phyloP scores from a whole-genome alignment of 2,329 filamentous ascomycete species.

The Purpureocillium lavendulum region DNA sequence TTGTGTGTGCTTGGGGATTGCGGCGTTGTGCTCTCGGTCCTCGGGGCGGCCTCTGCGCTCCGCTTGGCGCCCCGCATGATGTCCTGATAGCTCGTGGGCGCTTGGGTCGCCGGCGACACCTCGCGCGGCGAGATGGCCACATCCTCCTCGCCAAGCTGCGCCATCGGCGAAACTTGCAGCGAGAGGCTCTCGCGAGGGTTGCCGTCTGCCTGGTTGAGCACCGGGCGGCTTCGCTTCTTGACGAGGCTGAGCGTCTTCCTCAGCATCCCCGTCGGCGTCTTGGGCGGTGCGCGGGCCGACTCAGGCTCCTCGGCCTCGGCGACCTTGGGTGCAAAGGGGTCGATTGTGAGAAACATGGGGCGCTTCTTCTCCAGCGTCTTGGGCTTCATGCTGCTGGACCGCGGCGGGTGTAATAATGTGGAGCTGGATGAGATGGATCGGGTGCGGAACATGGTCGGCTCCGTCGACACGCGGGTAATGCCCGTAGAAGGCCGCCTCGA shows the following conservation, averaged over 20 bases:
- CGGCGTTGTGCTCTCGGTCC: conserved; percentile 14
- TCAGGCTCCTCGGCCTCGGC: conserved; percentile 18
- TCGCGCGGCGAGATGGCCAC: conserved; percentile 12
- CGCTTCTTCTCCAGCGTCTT: conserved; percentile 25
- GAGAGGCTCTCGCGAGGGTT: conserved; percentile 24
- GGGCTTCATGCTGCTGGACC: conserved; percentile 35
- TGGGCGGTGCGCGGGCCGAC: conserved; percentile 25
- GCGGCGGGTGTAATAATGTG: conserved; percentile 23
- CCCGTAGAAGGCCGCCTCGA: conserved; percentile 10
- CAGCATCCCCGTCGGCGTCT: conserved; percentile 38
- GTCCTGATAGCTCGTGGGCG: conserved; percentile 38
- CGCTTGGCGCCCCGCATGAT: conserved; percentile 35
- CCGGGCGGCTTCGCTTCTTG: conserved; percentile 45
- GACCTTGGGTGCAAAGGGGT: conserved; percentile 39
- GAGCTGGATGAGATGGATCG: conserved; percentile 25
- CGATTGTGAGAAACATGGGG: conserved; percentile 43
- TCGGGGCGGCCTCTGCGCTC: conserved; percentile 19
- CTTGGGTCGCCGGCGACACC: conserved; percentile 13
- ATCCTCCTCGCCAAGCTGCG: conserved; percentile 24
- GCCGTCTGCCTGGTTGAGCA: conserved; percentile 29
- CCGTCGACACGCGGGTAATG: conserved; percentile 22
- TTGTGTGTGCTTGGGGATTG: conserved; percentile 18
- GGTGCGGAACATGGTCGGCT: conserved; percentile 19
- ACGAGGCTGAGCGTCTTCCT: conserved; percentile 46
- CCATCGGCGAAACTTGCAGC: conserved; percentile 16